Conservation (phyloP, 163 green algal species). For the Scenedesmus sp. region DNA sequence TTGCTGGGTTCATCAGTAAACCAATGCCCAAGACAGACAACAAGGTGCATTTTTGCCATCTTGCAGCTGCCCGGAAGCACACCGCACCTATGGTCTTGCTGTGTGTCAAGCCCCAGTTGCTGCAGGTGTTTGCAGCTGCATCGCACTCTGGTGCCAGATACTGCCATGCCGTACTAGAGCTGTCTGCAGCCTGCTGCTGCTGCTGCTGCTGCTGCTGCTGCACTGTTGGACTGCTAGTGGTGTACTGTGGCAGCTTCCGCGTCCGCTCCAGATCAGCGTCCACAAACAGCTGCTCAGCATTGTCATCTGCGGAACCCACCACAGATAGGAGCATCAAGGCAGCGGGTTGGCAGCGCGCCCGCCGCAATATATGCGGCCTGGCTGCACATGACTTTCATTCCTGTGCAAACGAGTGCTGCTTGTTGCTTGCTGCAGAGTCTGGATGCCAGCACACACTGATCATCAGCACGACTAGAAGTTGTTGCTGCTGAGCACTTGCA, state of each 20-base stretch:
- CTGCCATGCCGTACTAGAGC: not conserved
- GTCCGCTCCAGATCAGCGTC: not conserved
- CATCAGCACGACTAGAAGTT: not conserved
- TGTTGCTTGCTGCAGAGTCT: not conserved
- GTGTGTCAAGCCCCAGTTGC: constrained; percentile 1
- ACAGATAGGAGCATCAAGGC: not conserved
- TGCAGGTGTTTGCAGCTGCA: not conserved
- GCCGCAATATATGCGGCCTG: too few species aligned
- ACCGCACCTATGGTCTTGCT: not conserved
- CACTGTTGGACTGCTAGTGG: not conserved
- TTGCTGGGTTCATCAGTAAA: not conserved
- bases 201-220: not conserved
- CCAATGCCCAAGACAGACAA: not conserved
- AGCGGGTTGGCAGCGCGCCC: too few species aligned
- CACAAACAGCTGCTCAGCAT: not conserved
- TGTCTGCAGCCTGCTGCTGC: not conserved
- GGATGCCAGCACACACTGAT: not conserved
- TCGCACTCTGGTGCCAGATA: not conserved
- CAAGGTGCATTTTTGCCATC: not conserved
- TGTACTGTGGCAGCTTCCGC: not conserved
- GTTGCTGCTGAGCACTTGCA: not conserved
- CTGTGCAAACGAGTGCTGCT: not conserved
- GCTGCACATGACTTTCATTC: too few species aligned
- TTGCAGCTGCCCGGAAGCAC: not conserved
- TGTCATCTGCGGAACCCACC: not conserved